These are phyloP conservation scores for Cruciata laevipes DNA, from an alignment of 257 asterid genomes.

Conservation along the genomic window DNA sequence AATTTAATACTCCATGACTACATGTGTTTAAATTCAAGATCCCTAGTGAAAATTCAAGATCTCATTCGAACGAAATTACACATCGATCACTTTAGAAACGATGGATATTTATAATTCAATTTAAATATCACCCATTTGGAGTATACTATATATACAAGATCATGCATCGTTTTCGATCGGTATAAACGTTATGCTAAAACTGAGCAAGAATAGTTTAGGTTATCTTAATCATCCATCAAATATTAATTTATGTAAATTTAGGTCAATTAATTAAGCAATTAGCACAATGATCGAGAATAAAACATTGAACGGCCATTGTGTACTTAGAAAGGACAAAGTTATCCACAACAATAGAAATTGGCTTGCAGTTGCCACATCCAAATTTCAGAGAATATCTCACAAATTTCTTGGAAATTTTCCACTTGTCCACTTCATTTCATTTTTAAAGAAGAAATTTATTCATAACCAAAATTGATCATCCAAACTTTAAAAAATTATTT, in stretches of 20 bases:
- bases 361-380: neutral
- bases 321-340: constrained; percentile 1
- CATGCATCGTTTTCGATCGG: neutral
- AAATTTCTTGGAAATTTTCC: constrained; percentile 1
- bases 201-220: neutral
- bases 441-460: no score
- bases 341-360: neutral
- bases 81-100: neutral
- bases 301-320: neutral
- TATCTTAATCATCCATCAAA: neutral
- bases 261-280: neutral
- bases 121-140: neutral
- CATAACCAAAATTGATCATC: no score
- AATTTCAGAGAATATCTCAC: neutral
- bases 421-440: neutral
- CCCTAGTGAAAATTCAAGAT: neutral
- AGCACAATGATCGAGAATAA: neutral
- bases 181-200: neutral
- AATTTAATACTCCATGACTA: neutral
- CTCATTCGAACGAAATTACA: no score
- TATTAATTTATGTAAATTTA: neutral
- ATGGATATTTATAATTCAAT: neutral
- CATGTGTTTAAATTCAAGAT: neutral
- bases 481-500: no score
- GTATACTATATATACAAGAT: neutral